Conservation (phyloP, 306 rosid species). For the Trichosanthes truncata region DNA sequence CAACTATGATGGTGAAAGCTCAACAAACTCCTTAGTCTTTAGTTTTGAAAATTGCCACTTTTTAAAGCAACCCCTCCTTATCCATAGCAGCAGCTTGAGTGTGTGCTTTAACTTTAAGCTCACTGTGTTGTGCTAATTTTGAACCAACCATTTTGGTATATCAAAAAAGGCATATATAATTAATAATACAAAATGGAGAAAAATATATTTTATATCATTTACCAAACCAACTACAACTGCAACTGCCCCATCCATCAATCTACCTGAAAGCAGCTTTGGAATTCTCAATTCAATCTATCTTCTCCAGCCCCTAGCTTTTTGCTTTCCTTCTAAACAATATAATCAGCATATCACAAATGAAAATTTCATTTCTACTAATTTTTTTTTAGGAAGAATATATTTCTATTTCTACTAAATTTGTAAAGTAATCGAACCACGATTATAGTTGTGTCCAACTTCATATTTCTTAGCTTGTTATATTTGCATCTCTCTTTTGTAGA, state of each 20-base stretch:
- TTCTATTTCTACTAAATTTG: no score
- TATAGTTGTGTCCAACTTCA: no score
- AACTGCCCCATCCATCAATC: conserved; percentile 6
- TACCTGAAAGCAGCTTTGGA: background rate
- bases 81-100: background rate
- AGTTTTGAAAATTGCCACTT: conserved; percentile 1
- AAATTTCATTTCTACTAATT: no score
- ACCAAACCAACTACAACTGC: background rate
- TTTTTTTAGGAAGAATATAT: no score
- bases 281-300: background rate
- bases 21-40: conserved; percentile 15
- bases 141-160: background rate
- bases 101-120: background rate
- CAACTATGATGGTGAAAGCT: conserved; percentile 31
- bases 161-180: background rate
- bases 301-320: background rate
- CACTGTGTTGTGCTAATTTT: background rate
- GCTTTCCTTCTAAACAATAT: no score
- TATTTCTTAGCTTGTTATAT: no score
- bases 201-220: background rate
- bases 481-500: no score
- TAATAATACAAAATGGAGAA: background rate
- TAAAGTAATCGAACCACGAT: no score
- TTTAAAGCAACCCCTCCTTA: background rate
- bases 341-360: no score